Evolutionary conservation across 805 yeast species (phyloP).

Genomic region (Starmerella geochares): DNA sequence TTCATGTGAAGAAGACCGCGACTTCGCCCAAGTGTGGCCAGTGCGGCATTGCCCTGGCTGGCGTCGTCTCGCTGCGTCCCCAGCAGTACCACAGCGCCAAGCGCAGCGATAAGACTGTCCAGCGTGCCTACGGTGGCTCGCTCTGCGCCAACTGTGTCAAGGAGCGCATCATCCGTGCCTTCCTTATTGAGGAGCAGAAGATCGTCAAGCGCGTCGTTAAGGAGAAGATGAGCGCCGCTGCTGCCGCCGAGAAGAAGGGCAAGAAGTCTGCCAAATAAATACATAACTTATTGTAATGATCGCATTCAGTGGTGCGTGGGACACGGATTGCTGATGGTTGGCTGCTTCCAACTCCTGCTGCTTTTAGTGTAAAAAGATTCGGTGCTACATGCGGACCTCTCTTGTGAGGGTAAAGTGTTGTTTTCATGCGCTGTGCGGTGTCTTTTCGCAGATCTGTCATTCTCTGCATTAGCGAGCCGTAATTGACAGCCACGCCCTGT

Average conservation of each 20-base stretch:
- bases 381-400: no score
- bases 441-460: neutral
- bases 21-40: slow-evolving; percentile 65
- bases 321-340: neutral
- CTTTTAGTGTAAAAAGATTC: no score
- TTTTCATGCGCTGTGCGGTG: no score
- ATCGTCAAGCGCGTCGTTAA: slow-evolving; percentile 98
- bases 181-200: slow-evolving; percentile 99
- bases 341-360: no score
- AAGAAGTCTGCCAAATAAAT: slow-evolving; percentile 29
- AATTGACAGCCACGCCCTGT: no score
- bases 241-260: slow-evolving; percentile 36
- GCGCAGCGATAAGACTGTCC: slow-evolving; percentile 94
- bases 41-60: slow-evolving; percentile 56
- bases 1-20: slow-evolving; percentile 88
- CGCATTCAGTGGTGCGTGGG: slow-evolving; percentile 1
- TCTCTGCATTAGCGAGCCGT: no score
- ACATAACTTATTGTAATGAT: slow-evolving; percentile 19
- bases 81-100: slow-evolving; percentile 92
- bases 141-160: slow-evolving; percentile 94
- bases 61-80: slow-evolving; percentile 94
- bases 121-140: slow-evolving; percentile 99
- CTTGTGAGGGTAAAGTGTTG: no score
- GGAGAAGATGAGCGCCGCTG: slow-evolving; percentile 87
- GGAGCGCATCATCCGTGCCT: slow-evolving; percentile 98